Evolutionary conservation across 2,329 filamentous ascomycete genomes (phyloP).

Genomic region (Neophaeococcomyces mojaviensis): DNA sequence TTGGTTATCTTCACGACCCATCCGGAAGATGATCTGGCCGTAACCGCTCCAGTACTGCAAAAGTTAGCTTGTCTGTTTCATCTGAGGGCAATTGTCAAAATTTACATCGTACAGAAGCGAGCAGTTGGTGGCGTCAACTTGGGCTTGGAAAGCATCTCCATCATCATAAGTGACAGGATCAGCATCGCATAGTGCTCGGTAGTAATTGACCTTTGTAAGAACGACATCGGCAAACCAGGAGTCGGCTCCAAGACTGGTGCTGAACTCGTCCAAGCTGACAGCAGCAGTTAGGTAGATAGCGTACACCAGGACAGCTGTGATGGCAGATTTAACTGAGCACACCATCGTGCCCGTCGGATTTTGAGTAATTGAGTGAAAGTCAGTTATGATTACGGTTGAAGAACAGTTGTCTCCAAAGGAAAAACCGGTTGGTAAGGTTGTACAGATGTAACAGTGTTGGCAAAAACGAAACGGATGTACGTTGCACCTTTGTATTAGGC

Average conservation of each 20-base stretch:
- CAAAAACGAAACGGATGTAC: no score
- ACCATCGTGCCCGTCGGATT: no score
- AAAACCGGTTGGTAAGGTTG: no score
- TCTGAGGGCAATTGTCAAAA: background rate
- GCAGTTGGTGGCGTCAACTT: background rate
- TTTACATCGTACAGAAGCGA: background rate
- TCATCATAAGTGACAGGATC: background rate
- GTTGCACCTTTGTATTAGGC: no score
- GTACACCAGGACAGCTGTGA: background rate
- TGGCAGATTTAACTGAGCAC: no score
- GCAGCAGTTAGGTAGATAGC: background rate
- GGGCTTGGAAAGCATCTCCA: background rate
- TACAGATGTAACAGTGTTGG: no score
- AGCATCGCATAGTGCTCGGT: background rate
- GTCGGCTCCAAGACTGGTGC: background rate
- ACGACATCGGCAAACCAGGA: background rate
- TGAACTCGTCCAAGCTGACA: background rate
- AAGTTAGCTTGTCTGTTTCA: background rate
- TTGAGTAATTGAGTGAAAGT: no score
- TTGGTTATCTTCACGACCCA: background rate
- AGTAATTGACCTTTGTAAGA: background rate
- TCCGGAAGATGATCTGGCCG: slow-evolving; percentile 1
- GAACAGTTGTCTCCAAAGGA: no score
- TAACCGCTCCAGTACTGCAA: background rate
- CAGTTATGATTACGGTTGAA: no score